A percentile compares a stretch with the other conserved stretches of the same genome.
phyloP scores from a whole-genome alignment of 106 monocot species.

The Posidonia australis region DNA sequence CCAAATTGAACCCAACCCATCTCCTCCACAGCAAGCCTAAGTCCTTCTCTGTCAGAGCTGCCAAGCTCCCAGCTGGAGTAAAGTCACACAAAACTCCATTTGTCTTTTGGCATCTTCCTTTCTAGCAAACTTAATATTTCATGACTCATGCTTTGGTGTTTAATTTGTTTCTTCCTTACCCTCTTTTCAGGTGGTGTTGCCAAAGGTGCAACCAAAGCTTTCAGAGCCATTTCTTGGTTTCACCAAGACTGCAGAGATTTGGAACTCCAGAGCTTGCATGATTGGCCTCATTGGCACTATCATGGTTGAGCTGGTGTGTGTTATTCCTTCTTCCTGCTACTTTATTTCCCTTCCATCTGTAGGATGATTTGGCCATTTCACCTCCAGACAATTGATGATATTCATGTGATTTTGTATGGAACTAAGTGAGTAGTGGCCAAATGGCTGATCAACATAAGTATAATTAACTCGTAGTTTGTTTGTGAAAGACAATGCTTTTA shows the following conservation, averaged over 20 bases:
- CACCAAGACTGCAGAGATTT: constrained; percentile 80
- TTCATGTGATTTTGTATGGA: too few relatives aligned
- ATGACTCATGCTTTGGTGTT: not conserved
- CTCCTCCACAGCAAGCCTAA: constrained; percentile 9
- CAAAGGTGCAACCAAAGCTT: constrained; percentile 71
- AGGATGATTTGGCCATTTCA: too few relatives aligned
- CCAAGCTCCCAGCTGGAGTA: constrained; percentile 73
- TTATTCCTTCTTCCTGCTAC: not conserved
- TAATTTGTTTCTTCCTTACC: not conserved
- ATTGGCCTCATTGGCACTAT: constrained; percentile 78
- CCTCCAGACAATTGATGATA: too few relatives aligned
- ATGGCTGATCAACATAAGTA: too few relatives aligned
- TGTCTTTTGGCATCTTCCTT: not conserved
- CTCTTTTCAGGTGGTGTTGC: constrained; percentile 47
- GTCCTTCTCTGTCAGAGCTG: constrained; percentile 43
- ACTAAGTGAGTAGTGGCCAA: too few relatives aligned
- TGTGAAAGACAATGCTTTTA: too few relatives aligned
- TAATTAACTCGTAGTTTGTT: too few relatives aligned
- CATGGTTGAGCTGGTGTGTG: constrained; percentile 69
- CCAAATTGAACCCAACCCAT: constrained; percentile 1
- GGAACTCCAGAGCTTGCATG: constrained; percentile 98
- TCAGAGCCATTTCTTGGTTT: constrained; percentile 66
- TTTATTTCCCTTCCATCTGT: too few relatives aligned
- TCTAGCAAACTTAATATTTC: too few relatives aligned
- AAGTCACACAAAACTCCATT: constrained; percentile 1